Percentiles rank a stretch among this genome's conserved stretches.
phyloP scores from a whole-genome alignment of 345 rosid genomes.

The Aethionema arabicum region DNA sequence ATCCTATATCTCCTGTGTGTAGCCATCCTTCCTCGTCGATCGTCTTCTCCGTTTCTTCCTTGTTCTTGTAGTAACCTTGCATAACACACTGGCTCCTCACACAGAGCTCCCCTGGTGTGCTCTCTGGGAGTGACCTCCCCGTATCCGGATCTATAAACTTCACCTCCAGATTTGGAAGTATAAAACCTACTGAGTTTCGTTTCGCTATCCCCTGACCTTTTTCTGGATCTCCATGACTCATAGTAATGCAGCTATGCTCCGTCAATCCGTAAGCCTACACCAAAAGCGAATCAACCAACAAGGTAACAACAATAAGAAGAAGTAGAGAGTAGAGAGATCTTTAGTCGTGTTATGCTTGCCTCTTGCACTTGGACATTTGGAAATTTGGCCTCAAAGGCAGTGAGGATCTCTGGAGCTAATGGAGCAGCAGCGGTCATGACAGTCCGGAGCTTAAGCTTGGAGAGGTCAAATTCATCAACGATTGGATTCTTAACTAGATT shows the following conservation, averaged over 20 bases:
- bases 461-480: slow-evolving; percentile 79
- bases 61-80: slow-evolving; percentile 80
- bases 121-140: slow-evolving; percentile 60
- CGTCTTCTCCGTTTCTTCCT: slow-evolving; percentile 74
- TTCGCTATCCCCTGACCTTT: slow-evolving; percentile 56
- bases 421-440: slow-evolving; percentile 95
- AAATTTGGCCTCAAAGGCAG: slow-evolving; percentile 66
- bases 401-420: slow-evolving; percentile 72
- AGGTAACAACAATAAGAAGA: not conserved
- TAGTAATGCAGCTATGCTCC: slow-evolving; percentile 95
- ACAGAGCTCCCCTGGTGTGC: slow-evolving; percentile 80
- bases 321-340: not conserved
- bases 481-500: slow-evolving; percentile 77
- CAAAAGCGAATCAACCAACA: too few species aligned
- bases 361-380: slow-evolving; percentile 87
- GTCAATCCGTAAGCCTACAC: slow-evolving; percentile 90
- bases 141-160: slow-evolving; percentile 88
- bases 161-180: slow-evolving; percentile 81
- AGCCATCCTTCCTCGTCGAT: slow-evolving; percentile 86
- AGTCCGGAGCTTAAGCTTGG: slow-evolving; percentile 71
- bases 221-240: slow-evolving; percentile 66
- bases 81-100: slow-evolving; percentile 90
- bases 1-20: slow-evolving; percentile 89
- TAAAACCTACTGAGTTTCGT: slow-evolving; percentile 84
- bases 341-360: slow-evolving; percentile 36